Conservation (phyloP, 495 filamentous ascomycete genomes). For the Penicillium egyptiacum region DNA sequence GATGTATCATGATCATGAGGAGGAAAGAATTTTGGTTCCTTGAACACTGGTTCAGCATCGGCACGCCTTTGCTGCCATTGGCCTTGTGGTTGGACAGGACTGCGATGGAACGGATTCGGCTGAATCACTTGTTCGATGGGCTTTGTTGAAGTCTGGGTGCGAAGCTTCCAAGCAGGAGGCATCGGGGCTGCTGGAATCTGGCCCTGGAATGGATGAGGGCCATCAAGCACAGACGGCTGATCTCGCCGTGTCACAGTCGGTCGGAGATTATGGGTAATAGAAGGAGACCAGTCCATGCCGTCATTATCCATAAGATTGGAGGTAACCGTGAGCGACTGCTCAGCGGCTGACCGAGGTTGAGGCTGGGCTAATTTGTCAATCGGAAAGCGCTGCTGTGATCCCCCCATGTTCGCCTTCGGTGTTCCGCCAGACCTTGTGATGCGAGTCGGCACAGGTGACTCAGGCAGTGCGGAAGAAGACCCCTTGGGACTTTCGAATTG, state of each 20-base stretch:
- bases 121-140: constrained; percentile 38
- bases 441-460: constrained; percentile 9
- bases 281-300: constrained; percentile 86
- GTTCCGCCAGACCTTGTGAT: constrained; percentile 19
- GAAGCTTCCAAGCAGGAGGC: constrained; percentile 60
- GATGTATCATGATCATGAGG: constrained; percentile 41
- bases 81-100: constrained; percentile 21
- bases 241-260: constrained; percentile 39
- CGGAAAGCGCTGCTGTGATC: constrained; percentile 38
- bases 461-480: constrained; percentile 22
- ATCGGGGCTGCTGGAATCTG: constrained; percentile 64
- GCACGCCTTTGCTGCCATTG: constrained; percentile 23
- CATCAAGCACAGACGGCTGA: constrained; percentile 38
- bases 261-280: constrained; percentile 47
- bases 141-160: constrained; percentile 53
- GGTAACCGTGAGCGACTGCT: constrained; percentile 31
- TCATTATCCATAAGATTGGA: constrained; percentile 43
- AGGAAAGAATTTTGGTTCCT: constrained; percentile 54
- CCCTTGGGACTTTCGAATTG: constrained; percentile 31
- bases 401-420: constrained; percentile 22
- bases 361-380: constrained; percentile 39
- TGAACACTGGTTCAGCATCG: constrained; percentile 39
- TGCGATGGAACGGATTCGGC: constrained; percentile 41
- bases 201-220: constrained; percentile 59
- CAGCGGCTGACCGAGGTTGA: constrained; percentile 25